Evolutionary conservation across 2,329 filamentous ascomycete species (phyloP).

Genomic region (Tolypocladium pustulatum): DNA sequence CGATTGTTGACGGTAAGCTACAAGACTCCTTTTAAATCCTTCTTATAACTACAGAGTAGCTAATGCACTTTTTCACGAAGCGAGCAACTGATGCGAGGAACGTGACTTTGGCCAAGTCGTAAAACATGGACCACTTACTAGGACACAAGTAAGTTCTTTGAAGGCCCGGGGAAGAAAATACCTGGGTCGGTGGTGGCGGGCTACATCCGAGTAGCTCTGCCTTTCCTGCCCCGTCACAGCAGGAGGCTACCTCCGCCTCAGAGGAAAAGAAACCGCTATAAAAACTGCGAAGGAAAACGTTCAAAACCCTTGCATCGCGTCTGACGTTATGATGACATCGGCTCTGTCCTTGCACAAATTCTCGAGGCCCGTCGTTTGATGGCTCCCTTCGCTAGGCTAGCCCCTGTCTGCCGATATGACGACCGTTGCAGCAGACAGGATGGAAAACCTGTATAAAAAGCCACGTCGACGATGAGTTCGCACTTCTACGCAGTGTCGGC

Average conservation of each 20-base stretch:
- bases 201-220: too few species aligned
- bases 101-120: too few species aligned
- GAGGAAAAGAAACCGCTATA: not conserved
- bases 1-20: too few species aligned
- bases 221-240: not conserved
- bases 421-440: not conserved
- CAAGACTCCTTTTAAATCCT: too few species aligned
- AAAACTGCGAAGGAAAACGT: not conserved
- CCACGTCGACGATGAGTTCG: constrained; percentile 3
- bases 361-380: not conserved
- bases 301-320: not conserved
- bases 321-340: not conserved
- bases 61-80: too few species aligned
- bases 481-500: constrained; percentile 4
- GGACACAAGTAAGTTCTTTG: too few species aligned
- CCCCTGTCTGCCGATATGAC: not conserved
- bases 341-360: too few species aligned
- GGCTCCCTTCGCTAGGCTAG: not conserved
- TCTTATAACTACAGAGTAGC: too few species aligned
- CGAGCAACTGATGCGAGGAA: too few species aligned
- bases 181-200: too few species aligned
- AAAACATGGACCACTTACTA: too few species aligned
- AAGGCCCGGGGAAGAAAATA: too few species aligned
- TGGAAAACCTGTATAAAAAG: not conserved
- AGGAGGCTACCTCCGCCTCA: not conserved